Base-by-base conservation (phyloP, 352 stramenopile species). In the Globisporangium perplexum region DNA sequence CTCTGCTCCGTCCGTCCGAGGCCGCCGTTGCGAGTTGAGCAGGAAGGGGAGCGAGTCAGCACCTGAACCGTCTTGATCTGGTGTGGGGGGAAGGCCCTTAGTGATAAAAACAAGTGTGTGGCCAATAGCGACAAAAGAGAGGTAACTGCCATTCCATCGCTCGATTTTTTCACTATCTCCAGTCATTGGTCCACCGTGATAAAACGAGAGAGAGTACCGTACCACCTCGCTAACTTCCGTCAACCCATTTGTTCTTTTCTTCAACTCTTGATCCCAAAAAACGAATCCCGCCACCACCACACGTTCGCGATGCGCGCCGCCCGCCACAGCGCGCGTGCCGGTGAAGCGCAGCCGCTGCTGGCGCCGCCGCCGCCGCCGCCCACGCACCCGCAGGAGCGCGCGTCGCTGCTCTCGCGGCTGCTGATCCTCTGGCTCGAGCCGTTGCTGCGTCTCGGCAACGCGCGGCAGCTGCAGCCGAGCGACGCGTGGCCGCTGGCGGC, bases 401-500 rank as follows among this genome's bases (percentile, higher is more conserved):
- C 73, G 57, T 79, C 71, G 47, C 49, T 78, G 20, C 55, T 65
- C 7, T 73, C 67, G 43, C 65, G 63, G 41, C 43, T 84, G 39
- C 54, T 82, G 45, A 43, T 88, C 14, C 58, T 66, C 28, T 88
- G 77, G 77, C 69, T 79, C 46, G 65, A 66, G 22, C 69, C 71
- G 24, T 50, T 77, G 14, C 54, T 87, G 28, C 41, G 58, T 12
- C 53, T 74, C 3, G 67, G 69, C 33, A 77, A 80, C 50, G 45
- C 43, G 14, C 66, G 61, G 1, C 45, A 61, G 24, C 64, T 60
- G 47, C 47, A 58, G 43, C 65, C 83, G 35, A 51, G 54, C 22
- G 83, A 93, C 41, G 67, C 86, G 2, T 93, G 79, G 83, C 58
- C 73, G 22, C 68, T 93, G 35, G 64, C 73, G 20, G 55, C 67